phyloP scores from a whole-genome alignment of 2,329 filamentous ascomycete species.

The Microdochium paspali region DNA sequence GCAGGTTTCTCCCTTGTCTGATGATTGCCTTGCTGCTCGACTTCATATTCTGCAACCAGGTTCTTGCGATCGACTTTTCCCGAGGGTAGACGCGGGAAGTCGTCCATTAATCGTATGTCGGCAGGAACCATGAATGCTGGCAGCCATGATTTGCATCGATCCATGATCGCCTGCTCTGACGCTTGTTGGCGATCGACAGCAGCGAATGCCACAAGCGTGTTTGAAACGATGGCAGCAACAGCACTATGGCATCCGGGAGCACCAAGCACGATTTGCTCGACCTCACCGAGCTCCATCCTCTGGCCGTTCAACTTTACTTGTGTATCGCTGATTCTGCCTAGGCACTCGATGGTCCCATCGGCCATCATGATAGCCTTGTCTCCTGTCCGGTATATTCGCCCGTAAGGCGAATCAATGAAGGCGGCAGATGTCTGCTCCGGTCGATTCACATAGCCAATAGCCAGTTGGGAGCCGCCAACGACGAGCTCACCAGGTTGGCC shows the following conservation, averaged over 20 bases:
- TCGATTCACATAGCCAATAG: slow-evolving; percentile 73
- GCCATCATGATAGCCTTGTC: slow-evolving; percentile 65
- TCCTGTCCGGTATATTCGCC: slow-evolving; percentile 72
- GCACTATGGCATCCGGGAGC: slow-evolving; percentile 54
- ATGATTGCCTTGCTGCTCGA: slow-evolving; percentile 1
- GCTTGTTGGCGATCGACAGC: slow-evolving; percentile 34
- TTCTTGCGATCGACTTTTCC: slow-evolving; percentile 71
- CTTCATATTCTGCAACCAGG: slow-evolving; percentile 45
- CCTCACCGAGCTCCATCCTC: slow-evolving; percentile 69
- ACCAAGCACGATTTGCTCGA: slow-evolving; percentile 60
- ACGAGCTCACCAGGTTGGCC: slow-evolving; percentile 72
- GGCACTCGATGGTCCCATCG: slow-evolving; percentile 68
- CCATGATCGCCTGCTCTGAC: slow-evolving; percentile 35
- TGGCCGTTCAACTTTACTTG: slow-evolving; percentile 86
- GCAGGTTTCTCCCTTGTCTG: slow-evolving; percentile 2
- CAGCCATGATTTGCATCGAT: slow-evolving; percentile 63
- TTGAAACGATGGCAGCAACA: slow-evolving; percentile 56
- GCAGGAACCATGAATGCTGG: slow-evolving; percentile 76
- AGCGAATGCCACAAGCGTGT: slow-evolving; percentile 67
- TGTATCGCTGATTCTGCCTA: slow-evolving; percentile 68
- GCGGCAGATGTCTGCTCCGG: slow-evolving; percentile 62
- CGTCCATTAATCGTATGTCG: slow-evolving; percentile 54
- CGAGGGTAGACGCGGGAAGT: slow-evolving; percentile 68
- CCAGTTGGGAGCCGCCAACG: slow-evolving; percentile 71
- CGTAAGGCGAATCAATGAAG: slow-evolving; percentile 62